Base-by-base conservation (phyloP, 768 basidiomycete species). In the Suillus alpinus region DNA sequence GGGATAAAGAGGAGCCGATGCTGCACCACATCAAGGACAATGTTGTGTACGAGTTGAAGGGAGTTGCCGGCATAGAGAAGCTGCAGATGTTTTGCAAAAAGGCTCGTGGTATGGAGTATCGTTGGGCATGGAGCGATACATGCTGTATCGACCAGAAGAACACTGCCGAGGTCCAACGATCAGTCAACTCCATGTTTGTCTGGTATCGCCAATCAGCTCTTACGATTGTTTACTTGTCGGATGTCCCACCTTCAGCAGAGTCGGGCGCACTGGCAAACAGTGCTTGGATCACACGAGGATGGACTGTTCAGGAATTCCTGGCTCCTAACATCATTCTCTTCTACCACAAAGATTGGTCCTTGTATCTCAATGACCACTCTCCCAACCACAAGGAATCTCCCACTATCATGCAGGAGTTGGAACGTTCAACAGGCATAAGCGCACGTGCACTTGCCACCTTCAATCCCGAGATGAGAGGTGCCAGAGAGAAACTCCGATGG, bases 121-220 rank as follows among this genome's bases (percentile, higher is more conserved):
- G 62, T 6, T 70, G 67, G 62, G 71, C 66, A 6, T 72, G 71
- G 71, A 65, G 63, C 0, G 71, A 72, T 26, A 71, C 71, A 0
- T 69, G 64, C 10, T 72, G 71, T 44, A 69, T 73, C 51, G 68
- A 72, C 49, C 71, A 69, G 44, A 53, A 51, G 58, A 72, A 69
- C 20, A 72, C 67, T 37, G 58, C 69, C 4, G 71, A 72, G n/a
- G 68, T 72, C 50, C 66, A 69, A 57, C 67, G 72, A 53, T 69
- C 71, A 31, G 67, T 72, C 56, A 59, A 63, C n/a, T 69, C 71
- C 56, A 72, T 72, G 71, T 72, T 73, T 62, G 60, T 36, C 34
- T 72, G 71, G 71, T 72, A 72, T 34, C 56, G 68, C 3, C 65
- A 68, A 3, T 67, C 71, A 29, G 61, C 62, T 23, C 50, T 71